phyloP scores from a whole-genome alignment of 2,329 filamentous ascomycete species.

The Ophioceras dolichostomum region DNA sequence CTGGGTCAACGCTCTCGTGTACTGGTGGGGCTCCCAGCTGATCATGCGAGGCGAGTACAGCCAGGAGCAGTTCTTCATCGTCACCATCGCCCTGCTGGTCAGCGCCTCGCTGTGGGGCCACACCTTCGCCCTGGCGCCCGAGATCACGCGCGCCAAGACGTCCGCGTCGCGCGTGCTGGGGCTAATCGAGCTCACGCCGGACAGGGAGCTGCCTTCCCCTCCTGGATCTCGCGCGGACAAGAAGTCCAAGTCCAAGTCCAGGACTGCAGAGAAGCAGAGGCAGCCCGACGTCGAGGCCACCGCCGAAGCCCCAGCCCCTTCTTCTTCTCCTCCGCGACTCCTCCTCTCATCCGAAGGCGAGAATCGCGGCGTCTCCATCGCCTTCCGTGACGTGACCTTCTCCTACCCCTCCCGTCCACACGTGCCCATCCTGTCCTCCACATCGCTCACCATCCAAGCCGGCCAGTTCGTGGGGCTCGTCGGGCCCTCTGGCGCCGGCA shows the following conservation, averaged over 20 bases:
- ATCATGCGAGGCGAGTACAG: conserved; percentile 53
- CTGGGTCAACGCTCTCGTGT: conserved; percentile 61
- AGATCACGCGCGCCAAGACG: conserved; percentile 54
- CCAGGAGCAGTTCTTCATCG: conserved; percentile 62
- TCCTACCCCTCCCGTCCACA: conserved; percentile 48
- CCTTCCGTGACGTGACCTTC: conserved; percentile 46
- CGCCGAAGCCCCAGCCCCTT: conserved; percentile 8
- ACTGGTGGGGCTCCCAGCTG: conserved; percentile 68
- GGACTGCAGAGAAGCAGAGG: conserved; percentile 6
- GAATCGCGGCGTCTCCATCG: conserved; percentile 29
- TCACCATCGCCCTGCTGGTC: conserved; percentile 58
- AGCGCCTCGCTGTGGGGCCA: conserved; percentile 63
- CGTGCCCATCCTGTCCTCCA: conserved; percentile 29
- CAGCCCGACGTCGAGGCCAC: conserved; percentile 26
- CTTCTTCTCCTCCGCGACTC: background rate
- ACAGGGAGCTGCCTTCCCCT: background rate
- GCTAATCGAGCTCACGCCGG: background rate
- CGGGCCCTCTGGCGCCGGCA: conserved; percentile 32
- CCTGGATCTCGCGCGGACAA: background rate
- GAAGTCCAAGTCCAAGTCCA: too few species aligned
- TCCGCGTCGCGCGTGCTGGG: conserved; percentile 42
- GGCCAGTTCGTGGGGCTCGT: conserved; percentile 29
- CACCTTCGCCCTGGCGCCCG: conserved; percentile 63
- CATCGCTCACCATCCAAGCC: conserved; percentile 22
- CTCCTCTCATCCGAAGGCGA: conserved; percentile 6